Evolutionary conservation across 2,329 filamentous ascomycete species (phyloP), one percentile per base, ranked within the genome.

Genomic region (Cladosporium sp.): DNA sequence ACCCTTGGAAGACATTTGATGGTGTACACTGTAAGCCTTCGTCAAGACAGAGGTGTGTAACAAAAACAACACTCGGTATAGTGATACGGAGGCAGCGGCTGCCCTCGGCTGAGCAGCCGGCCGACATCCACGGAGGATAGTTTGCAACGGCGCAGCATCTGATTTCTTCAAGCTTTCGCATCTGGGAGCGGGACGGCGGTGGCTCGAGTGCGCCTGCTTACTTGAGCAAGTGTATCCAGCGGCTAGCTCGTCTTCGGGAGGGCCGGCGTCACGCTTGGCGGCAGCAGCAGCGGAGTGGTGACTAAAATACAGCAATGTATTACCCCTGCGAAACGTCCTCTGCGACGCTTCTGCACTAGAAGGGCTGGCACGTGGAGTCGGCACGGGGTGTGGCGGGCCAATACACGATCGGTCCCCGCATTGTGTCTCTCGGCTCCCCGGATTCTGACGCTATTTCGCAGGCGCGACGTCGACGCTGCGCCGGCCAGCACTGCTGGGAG

Each of bases 61-160:
- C 22, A 17, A 25, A 45, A 22, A 45, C 24, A 45, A 45, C 42
- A 28, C 42, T 45, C 42, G 24, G 42, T 45, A 45, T 45, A 45
- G 42, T 10, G 15, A 17, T 25, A n/a, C n/a, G n/a, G n/a, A n/a
- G n/a, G n/a, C n/a, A 9, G 28, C 52, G 52, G 52, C 52, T 55
- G 52, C 40, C 42, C 52, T 55, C 52, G 52, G 52, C 40, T 55
- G 28, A 55, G 28, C 40, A 47, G 39, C 52, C 40, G 52, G 24
- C 28, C 32, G 40, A 28, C 47, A 36, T 24, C 8, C 19, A 37
- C 12, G 25, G 35, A 32, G 20, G 8, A 48, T 12, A 48, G 25
- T 48, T 48, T 50, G 48, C 49, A 52, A 52, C 49, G 49, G 49
- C 15, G 34, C 34, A 22, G 49, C 49, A 52, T 40, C 32, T 25